These are phyloP conservation scores for Pluteus cervinus DNA, from an alignment of 768 basidiomycete genomes.

Conservation along the genomic window DNA sequence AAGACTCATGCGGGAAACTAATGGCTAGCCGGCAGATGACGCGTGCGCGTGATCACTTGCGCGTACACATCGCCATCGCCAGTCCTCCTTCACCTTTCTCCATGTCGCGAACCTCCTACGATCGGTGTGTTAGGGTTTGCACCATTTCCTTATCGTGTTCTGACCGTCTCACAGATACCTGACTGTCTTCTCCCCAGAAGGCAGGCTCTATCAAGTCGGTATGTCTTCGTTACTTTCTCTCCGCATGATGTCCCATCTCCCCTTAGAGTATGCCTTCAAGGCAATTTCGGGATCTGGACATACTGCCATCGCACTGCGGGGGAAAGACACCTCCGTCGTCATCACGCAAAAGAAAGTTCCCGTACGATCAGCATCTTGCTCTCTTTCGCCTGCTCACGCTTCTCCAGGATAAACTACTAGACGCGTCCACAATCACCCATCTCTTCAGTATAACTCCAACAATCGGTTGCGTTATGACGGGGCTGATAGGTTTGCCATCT, in stretches of 20 bases:
- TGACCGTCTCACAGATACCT: constrained; percentile 60
- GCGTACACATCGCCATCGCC: constrained; percentile 38
- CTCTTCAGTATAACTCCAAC: constrained; percentile 93
- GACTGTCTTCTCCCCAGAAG: constrained; percentile 96
- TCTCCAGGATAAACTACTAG: constrained; percentile 90
- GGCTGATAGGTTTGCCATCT: constrained; percentile 67
- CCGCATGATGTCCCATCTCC: constrained; percentile 10
- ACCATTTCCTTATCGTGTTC: not conserved
- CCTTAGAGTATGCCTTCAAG: constrained; percentile 96
- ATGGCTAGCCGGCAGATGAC: constrained; percentile 20
- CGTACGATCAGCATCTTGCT: constrained; percentile 41
- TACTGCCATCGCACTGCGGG: constrained; percentile 87
- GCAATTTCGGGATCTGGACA: constrained; percentile 97
- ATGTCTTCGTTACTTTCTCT: constrained; percentile 22
- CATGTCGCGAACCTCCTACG: constrained; percentile 95
- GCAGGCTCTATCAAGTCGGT: constrained; percentile 98
- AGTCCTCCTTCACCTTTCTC: constrained; percentile 23
- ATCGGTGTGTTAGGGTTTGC: constrained; percentile 45
- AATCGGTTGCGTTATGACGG: constrained; percentile 98
- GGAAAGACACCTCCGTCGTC: constrained; percentile 91
- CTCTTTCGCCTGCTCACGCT: not conserved
- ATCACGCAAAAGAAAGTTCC: constrained; percentile 99
- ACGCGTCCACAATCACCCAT: constrained; percentile 91
- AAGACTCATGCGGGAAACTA: too few relatives aligned
- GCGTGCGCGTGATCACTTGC: constrained; percentile 49